phyloP scores from a whole-genome alignment of 371 early-diverging fungal genomes.

The Mortierella sp. region DNA sequence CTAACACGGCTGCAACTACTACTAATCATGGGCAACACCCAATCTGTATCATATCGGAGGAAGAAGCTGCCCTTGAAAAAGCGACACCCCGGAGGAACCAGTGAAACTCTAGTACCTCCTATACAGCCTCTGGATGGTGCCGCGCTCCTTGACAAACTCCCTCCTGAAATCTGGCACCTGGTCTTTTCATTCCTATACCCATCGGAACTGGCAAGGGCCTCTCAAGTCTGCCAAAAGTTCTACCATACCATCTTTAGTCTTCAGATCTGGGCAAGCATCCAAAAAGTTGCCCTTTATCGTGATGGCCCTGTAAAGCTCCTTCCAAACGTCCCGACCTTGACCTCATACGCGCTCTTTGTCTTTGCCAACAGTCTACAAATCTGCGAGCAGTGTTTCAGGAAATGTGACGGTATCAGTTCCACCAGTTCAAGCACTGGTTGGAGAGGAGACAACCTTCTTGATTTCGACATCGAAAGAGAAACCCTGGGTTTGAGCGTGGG shows the following conservation, averaged over 20 bases:
- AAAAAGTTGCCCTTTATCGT: not conserved
- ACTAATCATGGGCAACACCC: not conserved
- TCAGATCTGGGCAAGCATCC: constrained; percentile 10
- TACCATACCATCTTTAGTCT: constrained; percentile 9
- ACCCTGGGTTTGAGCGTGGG: not conserved
- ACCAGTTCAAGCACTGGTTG: not conserved
- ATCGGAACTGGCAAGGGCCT: constrained; percentile 12
- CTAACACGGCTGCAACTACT: not conserved
- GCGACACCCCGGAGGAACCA: not conserved
- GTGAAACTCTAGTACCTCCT: not conserved
- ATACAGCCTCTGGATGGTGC: not conserved
- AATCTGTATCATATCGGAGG: not conserved
- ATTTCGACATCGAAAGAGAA: not conserved
- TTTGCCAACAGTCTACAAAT: constrained; percentile 15
- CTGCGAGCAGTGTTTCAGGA: constrained; percentile 21
- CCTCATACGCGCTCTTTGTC: constrained; percentile 11
- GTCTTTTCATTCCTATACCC: constrained; percentile 22
- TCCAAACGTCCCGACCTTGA: not conserved
- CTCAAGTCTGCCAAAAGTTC: constrained; percentile 5
- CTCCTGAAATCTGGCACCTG: constrained; percentile 10
- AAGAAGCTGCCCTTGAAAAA: not conserved
- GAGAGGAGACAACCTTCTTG: not conserved
- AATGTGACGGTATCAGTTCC: not conserved
- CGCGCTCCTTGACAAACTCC: not conserved
- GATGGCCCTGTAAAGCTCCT: constrained; percentile 4